Conservation (phyloP, 345 rosid species). For the Diplotaxis tenuifolia region DNA sequence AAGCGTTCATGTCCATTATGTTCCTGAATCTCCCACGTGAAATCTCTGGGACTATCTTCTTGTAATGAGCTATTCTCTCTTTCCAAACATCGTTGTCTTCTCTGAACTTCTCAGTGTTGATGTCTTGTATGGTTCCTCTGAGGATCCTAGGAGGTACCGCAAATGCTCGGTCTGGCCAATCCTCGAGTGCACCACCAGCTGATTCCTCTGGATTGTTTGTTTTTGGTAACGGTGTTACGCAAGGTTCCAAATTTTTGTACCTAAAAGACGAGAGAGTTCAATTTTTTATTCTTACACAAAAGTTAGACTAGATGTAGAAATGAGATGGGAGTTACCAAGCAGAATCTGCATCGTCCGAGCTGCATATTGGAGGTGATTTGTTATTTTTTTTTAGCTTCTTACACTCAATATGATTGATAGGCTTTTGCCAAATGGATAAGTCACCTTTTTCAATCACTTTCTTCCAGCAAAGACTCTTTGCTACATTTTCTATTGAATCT, state of each 20-base stretch:
- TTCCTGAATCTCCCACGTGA: neutral
- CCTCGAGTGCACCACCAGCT: neutral
- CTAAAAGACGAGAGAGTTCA: constrained; percentile 35
- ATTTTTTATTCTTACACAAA: neutral
- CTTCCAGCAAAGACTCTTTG: constrained; percentile 85
- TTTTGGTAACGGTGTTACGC: neutral
- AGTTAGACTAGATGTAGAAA: neutral
- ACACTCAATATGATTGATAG: constrained; percentile 79
- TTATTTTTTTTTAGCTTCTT: constrained; percentile 42
- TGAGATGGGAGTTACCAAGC: constrained; percentile 54
- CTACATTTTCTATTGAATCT: constrained; percentile 72
- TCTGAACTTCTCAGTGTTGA: neutral
- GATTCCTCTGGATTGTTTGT: neutral
- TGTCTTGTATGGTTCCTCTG: neutral
- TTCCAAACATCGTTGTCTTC: neutral
- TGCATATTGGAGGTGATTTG: constrained; percentile 68
- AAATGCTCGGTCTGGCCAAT: neutral
- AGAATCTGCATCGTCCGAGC: constrained; percentile 58
- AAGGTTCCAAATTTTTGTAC: neutral
- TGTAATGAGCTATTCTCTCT: neutral
- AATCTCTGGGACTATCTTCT: neutral
- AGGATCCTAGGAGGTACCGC: neutral
- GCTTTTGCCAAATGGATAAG: constrained; percentile 82
- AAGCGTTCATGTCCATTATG: neutral
- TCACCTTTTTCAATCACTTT: constrained; percentile 75